phyloP scores from a whole-genome alignment of 495 filamentous ascomycete species.

The Parmelia sp. region DNA sequence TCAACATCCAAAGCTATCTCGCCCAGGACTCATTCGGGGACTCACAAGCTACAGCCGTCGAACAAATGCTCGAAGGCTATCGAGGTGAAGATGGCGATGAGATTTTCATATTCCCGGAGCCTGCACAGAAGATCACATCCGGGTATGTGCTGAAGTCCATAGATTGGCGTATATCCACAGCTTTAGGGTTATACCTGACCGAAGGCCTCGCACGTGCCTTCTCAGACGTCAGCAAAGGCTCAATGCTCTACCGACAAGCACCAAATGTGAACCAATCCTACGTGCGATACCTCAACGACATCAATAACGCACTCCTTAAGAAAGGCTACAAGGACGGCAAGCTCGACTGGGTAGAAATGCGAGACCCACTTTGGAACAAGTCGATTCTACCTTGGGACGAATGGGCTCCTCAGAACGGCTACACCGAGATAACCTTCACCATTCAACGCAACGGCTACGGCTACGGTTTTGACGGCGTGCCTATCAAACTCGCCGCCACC shows the following conservation, averaged over 20 bases:
- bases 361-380: conserved; percentile 12
- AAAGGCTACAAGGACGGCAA: conserved; percentile 14
- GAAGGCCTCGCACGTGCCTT: conserved; percentile 15
- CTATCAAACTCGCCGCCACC: conserved; percentile 14
- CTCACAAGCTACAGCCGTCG: conserved; percentile 6
- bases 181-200: conserved; percentile 13
- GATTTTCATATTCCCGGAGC: neutral
- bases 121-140: neutral
- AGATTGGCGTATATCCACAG: conserved; percentile 16
- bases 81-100: neutral
- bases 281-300: conserved; percentile 13
- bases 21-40: no score
- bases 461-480: conserved; percentile 17
- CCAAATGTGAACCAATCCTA: conserved; percentile 1
- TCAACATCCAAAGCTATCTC: conserved; percentile 11
- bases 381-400: conserved; percentile 16
- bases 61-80: conserved; percentile 7
- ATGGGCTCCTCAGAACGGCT: conserved; percentile 17
- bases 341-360: conserved; percentile 16
- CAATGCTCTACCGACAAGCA: conserved; percentile 13
- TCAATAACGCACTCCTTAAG: conserved; percentile 9
- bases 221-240: conserved; percentile 2
- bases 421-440: conserved; percentile 16
- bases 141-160: conserved; percentile 10
- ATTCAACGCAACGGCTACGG: conserved; percentile 19